phyloP scores from a whole-genome alignment of 495 filamentous ascomycete species.

The Ramalina intermedia region DNA sequence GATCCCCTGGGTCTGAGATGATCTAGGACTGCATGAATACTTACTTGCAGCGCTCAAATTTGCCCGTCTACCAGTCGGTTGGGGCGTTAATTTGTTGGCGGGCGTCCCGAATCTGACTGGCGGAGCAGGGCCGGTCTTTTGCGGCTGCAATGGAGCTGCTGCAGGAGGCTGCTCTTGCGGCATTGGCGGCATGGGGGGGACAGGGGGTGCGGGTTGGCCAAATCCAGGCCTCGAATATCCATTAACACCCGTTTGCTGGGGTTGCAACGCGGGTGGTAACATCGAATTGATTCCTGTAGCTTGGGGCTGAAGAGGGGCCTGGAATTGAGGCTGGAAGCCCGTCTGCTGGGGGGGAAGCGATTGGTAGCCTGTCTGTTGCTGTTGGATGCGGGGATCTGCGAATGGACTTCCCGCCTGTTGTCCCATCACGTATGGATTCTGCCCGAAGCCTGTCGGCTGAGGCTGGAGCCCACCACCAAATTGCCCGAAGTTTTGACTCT shows the following conservation, averaged over 20 bases:
- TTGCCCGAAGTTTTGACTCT: conserved; percentile 1
- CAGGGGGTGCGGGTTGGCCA: conserved; percentile 10
- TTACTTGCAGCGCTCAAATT: conserved; percentile 91
- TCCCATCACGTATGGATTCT: conserved; percentile 28
- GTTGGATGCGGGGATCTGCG: conserved; percentile 40
- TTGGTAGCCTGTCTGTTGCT: conserved; percentile 34
- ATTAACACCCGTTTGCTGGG: conserved; percentile 42
- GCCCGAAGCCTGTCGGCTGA: conserved; percentile 30
- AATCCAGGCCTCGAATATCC: conserved; percentile 28
- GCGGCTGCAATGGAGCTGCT: conserved; percentile 50
- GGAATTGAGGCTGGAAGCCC: conserved; percentile 46
- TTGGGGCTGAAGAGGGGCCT: conserved; percentile 33
- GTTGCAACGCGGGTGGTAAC: conserved; percentile 39
- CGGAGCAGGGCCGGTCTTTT: conserved; percentile 89
- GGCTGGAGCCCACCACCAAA: conserved; percentile 17
- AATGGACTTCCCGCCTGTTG: conserved; percentile 36
- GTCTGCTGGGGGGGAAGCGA: conserved; percentile 50
- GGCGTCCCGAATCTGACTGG: conserved; percentile 76
- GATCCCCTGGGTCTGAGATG: not conserved
- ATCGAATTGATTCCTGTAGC: conserved; percentile 40
- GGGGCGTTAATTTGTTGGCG: conserved; percentile 65
- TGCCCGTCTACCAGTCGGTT: conserved; percentile 79
- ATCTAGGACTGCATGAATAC: conserved; percentile 25
- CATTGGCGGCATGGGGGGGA: conserved; percentile 24
- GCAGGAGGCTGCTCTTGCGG: conserved; percentile 36